These are phyloP conservation scores for Debaryomyces hansenii DNA, from an alignment of 805 yeast genomes.

Conservation along the genomic window DNA sequence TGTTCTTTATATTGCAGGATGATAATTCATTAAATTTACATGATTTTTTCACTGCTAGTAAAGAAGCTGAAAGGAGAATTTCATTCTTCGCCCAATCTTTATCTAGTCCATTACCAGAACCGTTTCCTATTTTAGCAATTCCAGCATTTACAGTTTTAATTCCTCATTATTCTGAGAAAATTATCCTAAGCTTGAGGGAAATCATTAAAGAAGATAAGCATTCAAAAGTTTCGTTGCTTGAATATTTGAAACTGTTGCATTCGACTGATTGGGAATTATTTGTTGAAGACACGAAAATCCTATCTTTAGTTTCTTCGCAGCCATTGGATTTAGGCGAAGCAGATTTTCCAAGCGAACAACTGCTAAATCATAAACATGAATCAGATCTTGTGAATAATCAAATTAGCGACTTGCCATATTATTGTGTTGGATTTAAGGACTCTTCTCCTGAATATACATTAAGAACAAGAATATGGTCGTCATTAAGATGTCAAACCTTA, in stretches of 20 bases:
- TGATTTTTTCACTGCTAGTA: slow-evolving; percentile 43
- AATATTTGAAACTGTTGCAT: slow-evolving; percentile 71
- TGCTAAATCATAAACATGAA: slow-evolving; percentile 9
- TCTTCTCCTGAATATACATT: slow-evolving; percentile 62
- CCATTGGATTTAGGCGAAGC: slow-evolving; percentile 1
- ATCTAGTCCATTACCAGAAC: slow-evolving; percentile 49
- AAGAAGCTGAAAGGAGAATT: slow-evolving; percentile 53
- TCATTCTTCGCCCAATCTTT: slow-evolving; percentile 55
- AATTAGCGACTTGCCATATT: slow-evolving; percentile 65
- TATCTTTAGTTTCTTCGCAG: slow-evolving; percentile 11
- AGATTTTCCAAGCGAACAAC: slow-evolving; percentile 3
- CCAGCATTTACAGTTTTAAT: slow-evolving; percentile 52
- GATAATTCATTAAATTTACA: slow-evolving; percentile 37
- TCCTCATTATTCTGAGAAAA: slow-evolving; percentile 55
- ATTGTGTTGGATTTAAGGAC: slow-evolving; percentile 70
- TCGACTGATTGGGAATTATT: slow-evolving; percentile 80
- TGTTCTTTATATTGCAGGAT: slow-evolving; percentile 50
- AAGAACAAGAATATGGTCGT: slow-evolving; percentile 86
- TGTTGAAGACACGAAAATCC: slow-evolving; percentile 69
- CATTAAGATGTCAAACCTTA: slow-evolving; percentile 78
- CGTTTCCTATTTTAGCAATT: slow-evolving; percentile 46
- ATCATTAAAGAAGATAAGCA: slow-evolving; percentile 45
- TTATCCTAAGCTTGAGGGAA: slow-evolving; percentile 44
- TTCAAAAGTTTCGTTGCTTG: slow-evolving; percentile 62
- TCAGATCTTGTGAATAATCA: slow-evolving; percentile 32